Evolutionary conservation across 2,329 filamentous ascomycete genomes (phyloP).

Genomic region (Thyridium curvatum): DNA sequence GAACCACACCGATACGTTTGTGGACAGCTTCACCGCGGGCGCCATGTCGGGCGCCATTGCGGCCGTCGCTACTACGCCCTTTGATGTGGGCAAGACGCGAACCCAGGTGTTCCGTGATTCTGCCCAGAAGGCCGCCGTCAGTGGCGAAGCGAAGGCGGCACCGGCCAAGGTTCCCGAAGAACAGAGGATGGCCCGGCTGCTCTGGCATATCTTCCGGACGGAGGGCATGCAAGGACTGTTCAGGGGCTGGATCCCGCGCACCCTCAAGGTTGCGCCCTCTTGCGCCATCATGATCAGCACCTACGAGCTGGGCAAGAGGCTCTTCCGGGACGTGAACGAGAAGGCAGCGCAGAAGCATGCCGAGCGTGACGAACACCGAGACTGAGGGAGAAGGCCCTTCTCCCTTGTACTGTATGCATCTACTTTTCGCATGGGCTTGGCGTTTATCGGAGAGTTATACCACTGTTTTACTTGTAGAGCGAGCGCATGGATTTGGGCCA

Average conservation of each 20-base stretch:
- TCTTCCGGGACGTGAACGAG: conserved; percentile 70
- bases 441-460: too few species aligned
- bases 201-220: conserved; percentile 85
- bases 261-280: conserved; percentile 88
- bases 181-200: conserved; percentile 69
- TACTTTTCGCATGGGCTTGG: too few species aligned
- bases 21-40: conserved; percentile 85
- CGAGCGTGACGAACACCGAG: neutral
- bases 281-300: conserved; percentile 99
- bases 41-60: conserved; percentile 78
- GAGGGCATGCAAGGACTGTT: conserved; percentile 80
- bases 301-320: conserved; percentile 92
- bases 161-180: conserved; percentile 58
- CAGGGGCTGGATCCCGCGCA: conserved; percentile 85
- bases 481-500: too few species aligned
- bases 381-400: too few species aligned
- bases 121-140: conserved; percentile 10
- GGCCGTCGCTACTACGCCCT: conserved; percentile 85
- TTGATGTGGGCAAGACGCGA: conserved; percentile 95
- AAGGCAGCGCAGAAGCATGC: conserved; percentile 21
- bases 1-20: conserved; percentile 69
- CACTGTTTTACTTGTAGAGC: too few species aligned
- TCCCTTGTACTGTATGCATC: too few species aligned
- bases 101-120: conserved; percentile 74
- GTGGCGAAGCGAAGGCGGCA: conserved; percentile 15